Evolutionary conservation across 75 land plant species (phyloP).

Genomic region (Sequoia sempervirens): DNA sequence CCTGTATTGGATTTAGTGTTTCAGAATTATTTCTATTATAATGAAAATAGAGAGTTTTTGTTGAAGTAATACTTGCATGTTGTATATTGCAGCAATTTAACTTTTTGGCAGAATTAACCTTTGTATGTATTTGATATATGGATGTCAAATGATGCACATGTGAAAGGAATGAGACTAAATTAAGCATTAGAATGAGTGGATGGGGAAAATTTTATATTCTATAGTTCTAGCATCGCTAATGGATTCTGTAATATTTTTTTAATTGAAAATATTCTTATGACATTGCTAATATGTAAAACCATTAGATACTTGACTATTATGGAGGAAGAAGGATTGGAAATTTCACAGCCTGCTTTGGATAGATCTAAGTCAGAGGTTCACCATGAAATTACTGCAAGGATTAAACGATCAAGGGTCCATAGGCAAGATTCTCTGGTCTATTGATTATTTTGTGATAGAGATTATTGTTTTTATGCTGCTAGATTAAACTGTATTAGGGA

Average conservation of each 20-base stretch:
- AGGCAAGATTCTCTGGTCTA: conserved; percentile 28
- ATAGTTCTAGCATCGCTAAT: not conserved
- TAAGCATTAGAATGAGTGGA: not conserved
- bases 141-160: not conserved
- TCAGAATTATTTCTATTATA: not conserved
- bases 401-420: conserved; percentile 41
- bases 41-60: not conserved
- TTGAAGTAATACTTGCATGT: not conserved
- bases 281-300: not conserved
- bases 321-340: conserved; percentile 78
- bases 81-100: not conserved
- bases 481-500: not conserved
- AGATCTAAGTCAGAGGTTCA: conserved; percentile 51
- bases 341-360: conserved; percentile 93
- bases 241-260: not conserved
- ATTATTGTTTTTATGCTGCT: not conserved
- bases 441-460: not conserved
- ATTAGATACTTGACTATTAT: conserved; percentile 70
- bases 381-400: conserved; percentile 64
- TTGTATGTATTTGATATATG: not conserved
- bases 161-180: not conserved
- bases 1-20: not conserved
- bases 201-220: not conserved
- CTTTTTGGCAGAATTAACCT: not conserved
- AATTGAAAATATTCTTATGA: not conserved